Base-by-base conservation (phyloP, 1,284 basidiomycete species). In the Puccinia horiana region DNA sequence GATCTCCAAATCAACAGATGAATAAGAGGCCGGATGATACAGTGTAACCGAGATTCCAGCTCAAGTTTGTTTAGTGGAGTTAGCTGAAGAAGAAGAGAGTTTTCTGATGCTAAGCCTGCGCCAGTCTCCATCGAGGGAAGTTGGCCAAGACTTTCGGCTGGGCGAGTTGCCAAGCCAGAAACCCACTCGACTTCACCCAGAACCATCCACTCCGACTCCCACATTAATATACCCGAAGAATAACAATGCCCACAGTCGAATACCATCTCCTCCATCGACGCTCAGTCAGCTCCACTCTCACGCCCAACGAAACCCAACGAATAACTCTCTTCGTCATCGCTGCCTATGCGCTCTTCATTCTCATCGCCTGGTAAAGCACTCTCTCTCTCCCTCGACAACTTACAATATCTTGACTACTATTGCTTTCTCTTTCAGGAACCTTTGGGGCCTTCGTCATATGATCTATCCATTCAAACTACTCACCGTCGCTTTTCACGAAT, bases 401-500 rank as follows among this genome's bases (percentile, higher is more conserved):
- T 18, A 52, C 3, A 18, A n/a, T 56, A 9, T 37, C 29, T 65
- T 65, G 26, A 32, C n/a, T n/a, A n/a, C n/a, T n/a, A n/a, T n/a
- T n/a, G n/a, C n/a, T 63, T 65, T 37, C 32, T n/a, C 6, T 12
- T n/a, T 37, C 42, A 42, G 86, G 85, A 81, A 81, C 63, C 70
- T 81, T 6, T 81, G 78, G 78, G 78, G 78, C 23, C 58, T 81
- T 23, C 16, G 78, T n/a, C 78, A 81, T 35, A 47, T 81, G 5
- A 84, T 87, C 35, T 87, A 86, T 65, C 86, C 86, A 0, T 87
- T 87, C 84, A 87, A 87, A 81, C 83, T 87, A 11, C 84, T 87
- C 58, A 82, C 76, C n/a, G 83, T 82, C 26, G 74, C 56, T 20
- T 79, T 73, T 44, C 74, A 73, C 74, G 75, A 75, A 74, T 74